These are phyloP conservation scores for Neonectria ditissima DNA, from an alignment of 2,329 filamentous ascomycete genomes.

Conservation along the genomic window DNA sequence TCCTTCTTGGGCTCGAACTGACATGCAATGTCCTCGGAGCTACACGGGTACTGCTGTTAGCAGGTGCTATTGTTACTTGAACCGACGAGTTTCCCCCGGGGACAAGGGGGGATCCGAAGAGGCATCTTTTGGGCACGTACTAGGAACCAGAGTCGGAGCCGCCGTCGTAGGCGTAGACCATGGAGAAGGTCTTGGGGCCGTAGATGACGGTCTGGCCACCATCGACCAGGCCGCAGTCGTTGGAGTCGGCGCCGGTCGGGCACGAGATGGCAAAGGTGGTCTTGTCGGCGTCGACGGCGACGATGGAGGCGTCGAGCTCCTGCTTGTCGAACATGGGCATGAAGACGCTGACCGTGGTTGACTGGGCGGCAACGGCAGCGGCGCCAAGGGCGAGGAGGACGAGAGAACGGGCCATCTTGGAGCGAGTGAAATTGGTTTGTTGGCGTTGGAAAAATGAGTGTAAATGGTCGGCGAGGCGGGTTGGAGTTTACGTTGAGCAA, in stretches of 20 bases:
- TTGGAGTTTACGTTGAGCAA: conserved; percentile 6
- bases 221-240: conserved; percentile 43
- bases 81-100: not conserved
- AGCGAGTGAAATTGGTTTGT: not conserved
- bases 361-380: conserved; percentile 40
- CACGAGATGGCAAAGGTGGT: conserved; percentile 50
- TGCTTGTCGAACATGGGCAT: conserved; percentile 41
- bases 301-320: conserved; percentile 46
- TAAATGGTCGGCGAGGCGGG: conserved; percentile 16
- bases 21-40: conserved; percentile 39
- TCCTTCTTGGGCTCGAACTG: conserved; percentile 42
- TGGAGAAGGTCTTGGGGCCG: conserved; percentile 44
- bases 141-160: conserved; percentile 26
- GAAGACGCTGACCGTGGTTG: conserved; percentile 45
- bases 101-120: too few species aligned
- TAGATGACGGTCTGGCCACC: conserved; percentile 42
- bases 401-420: conserved; percentile 43
- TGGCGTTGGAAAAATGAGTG: conserved; percentile 28
- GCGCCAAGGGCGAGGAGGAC: conserved; percentile 41
- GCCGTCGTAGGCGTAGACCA: conserved; percentile 27
- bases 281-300: conserved; percentile 41
- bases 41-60: conserved; percentile 20
- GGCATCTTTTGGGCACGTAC: conserved; percentile 26
- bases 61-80: not conserved
- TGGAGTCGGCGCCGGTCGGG: conserved; percentile 24